A percentile compares a stretch with the other conserved stretches of the same genome.
Evolutionary conservation across 345 rosid genomes (phyloP).

Genomic region (Trapa incisa): DNA sequence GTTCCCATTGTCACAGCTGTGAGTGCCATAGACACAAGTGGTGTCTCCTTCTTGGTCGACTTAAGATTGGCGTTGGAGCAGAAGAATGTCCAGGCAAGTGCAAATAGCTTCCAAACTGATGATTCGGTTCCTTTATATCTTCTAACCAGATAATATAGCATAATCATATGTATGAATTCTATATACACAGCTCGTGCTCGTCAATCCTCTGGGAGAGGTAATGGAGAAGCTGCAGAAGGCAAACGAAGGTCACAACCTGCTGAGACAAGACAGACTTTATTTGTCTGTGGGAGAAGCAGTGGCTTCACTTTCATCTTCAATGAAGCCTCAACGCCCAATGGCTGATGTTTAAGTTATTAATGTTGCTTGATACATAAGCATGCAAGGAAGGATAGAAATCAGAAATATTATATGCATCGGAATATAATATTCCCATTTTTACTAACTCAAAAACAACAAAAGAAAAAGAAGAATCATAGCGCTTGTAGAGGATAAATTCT

Average conservation of each 20-base stretch:
- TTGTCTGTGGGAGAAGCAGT: slow-evolving; percentile 87
- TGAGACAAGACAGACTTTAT: slow-evolving; percentile 48
- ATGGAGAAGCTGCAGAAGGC: slow-evolving; percentile 67
- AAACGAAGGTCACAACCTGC: slow-evolving; percentile 29
- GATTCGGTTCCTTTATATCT: background rate
- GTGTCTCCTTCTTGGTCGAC: slow-evolving; percentile 54
- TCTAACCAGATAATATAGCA: too few relatives aligned
- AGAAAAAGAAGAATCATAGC: too few relatives aligned
- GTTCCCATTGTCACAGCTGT: slow-evolving; percentile 36
- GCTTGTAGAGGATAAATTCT: too few relatives aligned
- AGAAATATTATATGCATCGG: background rate
- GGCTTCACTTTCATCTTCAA: slow-evolving; percentile 46
- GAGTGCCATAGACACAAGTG: slow-evolving; percentile 76
- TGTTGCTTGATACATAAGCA: background rate
- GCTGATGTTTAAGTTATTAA: background rate
- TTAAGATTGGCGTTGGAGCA: slow-evolving; percentile 46
- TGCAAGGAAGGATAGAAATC: background rate
- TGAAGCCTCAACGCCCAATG: slow-evolving; percentile 21
- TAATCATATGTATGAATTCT: too few relatives aligned
- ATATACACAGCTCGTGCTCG: slow-evolving; percentile 57
- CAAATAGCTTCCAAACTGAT: background rate
- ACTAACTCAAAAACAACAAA: too few relatives aligned
- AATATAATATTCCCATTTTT: too few relatives aligned
- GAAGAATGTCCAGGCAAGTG: slow-evolving; percentile 44
- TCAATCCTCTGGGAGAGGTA: slow-evolving; percentile 87